phyloP scores from a whole-genome alignment of 176 grass and related monocot species.

The Hsuehochloa calcarea region DNA sequence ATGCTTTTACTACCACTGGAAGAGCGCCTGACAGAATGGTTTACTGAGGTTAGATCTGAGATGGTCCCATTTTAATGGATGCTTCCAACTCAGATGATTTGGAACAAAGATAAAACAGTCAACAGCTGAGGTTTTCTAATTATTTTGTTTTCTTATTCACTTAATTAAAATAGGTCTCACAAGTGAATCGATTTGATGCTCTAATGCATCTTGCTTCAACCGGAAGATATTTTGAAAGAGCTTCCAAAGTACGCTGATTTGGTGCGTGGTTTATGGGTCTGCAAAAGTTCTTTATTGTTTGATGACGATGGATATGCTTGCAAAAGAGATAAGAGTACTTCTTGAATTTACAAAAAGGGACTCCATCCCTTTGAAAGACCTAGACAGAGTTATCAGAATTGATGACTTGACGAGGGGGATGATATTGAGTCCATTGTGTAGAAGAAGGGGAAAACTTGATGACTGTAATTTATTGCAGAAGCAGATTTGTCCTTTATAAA shows the following conservation, averaged over 20 bases:
- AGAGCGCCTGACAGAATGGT: conserved; percentile 61
- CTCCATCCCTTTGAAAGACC: conserved; percentile 1
- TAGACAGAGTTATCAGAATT: conserved; percentile 3
- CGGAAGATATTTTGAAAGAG: conserved; percentile 48
- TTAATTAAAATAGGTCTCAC: conserved; percentile 45
- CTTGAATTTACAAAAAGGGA: conserved; percentile 58
- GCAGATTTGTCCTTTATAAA: conserved; percentile 57
- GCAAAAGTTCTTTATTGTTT: conserved; percentile 68
- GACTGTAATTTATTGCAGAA: conserved; percentile 59
- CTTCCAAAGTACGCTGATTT: conserved; percentile 57
- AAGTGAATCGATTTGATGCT: conserved; percentile 62
- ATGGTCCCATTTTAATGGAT: conserved; percentile 5
- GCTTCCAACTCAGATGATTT: background rate
- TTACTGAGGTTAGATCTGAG: conserved; percentile 54
- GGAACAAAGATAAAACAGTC: background rate
- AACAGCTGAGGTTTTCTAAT: background rate
- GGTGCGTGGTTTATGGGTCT: conserved; percentile 75
- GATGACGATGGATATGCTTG: conserved; percentile 41
- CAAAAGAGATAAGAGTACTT: conserved; percentile 53
- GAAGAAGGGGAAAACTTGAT: conserved; percentile 33
- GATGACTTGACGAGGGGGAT: background rate
- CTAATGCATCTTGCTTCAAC: conserved; percentile 66
- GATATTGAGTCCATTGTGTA: conserved; percentile 49
- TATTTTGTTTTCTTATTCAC: too few relatives aligned
- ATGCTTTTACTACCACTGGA: conserved; percentile 54